These are phyloP conservation scores for Fusarium stilboides DNA, from an alignment of 2,329 filamentous ascomycete genomes.

Conservation along the genomic window DNA sequence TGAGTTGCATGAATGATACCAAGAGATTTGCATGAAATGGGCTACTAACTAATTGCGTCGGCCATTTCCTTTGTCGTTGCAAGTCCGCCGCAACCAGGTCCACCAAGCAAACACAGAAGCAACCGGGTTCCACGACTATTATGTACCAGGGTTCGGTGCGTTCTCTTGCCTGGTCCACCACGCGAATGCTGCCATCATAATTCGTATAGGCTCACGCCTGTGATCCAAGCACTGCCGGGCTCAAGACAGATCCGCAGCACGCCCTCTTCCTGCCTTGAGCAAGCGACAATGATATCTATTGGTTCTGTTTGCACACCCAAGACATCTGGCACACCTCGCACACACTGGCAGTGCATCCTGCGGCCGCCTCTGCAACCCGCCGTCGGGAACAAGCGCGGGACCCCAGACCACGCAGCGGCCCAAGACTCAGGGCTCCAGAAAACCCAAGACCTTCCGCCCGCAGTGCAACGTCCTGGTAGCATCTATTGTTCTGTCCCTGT, in stretches of 20 bases:
- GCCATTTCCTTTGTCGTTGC: slow-evolving; percentile 40
- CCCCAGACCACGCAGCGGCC: slow-evolving; percentile 50
- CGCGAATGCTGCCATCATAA: slow-evolving; percentile 17
- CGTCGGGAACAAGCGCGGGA: slow-evolving; percentile 56
- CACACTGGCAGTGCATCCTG: slow-evolving; percentile 55
- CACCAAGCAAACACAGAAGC: slow-evolving; percentile 18
- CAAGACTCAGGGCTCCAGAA: slow-evolving; percentile 41
- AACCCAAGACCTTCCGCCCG: slow-evolving; percentile 35
- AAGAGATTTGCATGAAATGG: slow-evolving; percentile 33
- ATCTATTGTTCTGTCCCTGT: slow-evolving; percentile 37
- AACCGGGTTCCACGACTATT: slow-evolving; percentile 25
- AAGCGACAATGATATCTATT: slow-evolving; percentile 7
- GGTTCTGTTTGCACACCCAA: slow-evolving; percentile 18
- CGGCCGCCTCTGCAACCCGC: slow-evolving; percentile 59
- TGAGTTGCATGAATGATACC: slow-evolving; percentile 43
- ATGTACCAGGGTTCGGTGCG: slow-evolving; percentile 29
- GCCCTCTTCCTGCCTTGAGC: slow-evolving; percentile 1
- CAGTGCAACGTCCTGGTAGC: slow-evolving; percentile 34
- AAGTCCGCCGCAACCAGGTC: slow-evolving; percentile 40
- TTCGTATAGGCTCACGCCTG: slow-evolving; percentile 30
- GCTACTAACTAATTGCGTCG: slow-evolving; percentile 42
- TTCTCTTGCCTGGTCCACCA: slow-evolving; percentile 15
- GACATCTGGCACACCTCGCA: slow-evolving; percentile 38
- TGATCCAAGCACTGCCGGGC: slow-evolving; percentile 7
- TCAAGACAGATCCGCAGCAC: slow-evolving; percentile 6